phyloP scores from a whole-genome alignment of 1,284 basidiomycete species.

The Sporisorium exsertum region DNA sequence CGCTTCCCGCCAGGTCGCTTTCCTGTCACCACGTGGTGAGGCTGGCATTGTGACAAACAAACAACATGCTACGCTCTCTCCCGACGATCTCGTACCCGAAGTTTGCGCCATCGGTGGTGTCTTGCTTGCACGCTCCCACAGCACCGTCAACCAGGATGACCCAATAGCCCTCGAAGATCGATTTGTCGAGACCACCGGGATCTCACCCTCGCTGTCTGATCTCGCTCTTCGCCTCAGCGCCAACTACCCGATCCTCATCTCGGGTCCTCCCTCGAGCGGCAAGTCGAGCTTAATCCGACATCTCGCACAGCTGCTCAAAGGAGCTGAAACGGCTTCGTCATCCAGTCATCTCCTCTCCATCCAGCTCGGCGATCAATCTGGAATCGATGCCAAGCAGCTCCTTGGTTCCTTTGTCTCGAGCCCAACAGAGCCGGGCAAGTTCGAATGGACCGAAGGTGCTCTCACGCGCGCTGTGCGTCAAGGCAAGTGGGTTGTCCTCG shows the following conservation, averaged over 20 bases:
- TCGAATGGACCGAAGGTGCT: conserved; percentile 96
- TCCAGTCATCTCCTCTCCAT: conserved; percentile 79
- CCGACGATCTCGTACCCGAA: conserved; percentile 15
- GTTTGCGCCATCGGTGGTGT: conserved; percentile 55
- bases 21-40: conserved; percentile 11
- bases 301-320: conserved; percentile 71
- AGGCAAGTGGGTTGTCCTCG: conserved; percentile 92
- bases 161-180: conserved; percentile 5
- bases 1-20: neutral
- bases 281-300: conserved; percentile 86
- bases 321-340: conserved; percentile 7
- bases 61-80: conserved; percentile 4
- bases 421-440: conserved; percentile 83
- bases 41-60: neutral
- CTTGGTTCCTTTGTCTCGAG: conserved; percentile 95
- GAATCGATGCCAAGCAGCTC: conserved; percentile 89
- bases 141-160: neutral
- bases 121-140: conserved; percentile 35
- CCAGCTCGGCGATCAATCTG: conserved; percentile 76
- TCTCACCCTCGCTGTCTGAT: conserved; percentile 75
- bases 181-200: conserved; percentile 77
- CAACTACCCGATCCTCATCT: conserved; percentile 83
- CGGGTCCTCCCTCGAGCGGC: conserved; percentile 88
- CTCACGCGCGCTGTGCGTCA: conserved; percentile 88
- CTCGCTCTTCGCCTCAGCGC: conserved; percentile 79